These are phyloP conservation scores for Venturia nashicola DNA, from an alignment of 2,329 filamentous ascomycete genomes.

Conservation along the genomic window DNA sequence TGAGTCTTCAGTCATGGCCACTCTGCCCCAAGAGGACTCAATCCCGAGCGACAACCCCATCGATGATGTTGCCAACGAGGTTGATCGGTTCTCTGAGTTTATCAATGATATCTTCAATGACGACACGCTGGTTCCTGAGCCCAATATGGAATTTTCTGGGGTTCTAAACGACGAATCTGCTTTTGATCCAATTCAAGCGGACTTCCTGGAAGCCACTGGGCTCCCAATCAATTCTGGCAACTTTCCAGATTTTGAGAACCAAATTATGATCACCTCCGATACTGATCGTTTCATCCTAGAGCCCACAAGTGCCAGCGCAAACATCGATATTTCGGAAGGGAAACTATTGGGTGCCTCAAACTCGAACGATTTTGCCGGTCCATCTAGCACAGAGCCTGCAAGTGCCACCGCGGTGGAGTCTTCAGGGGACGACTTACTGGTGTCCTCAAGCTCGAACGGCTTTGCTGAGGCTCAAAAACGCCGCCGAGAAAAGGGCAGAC, in stretches of 20 bases:
- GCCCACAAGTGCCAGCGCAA: background rate
- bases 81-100: background rate
- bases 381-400: too few species aligned
- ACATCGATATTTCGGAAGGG: too few species aligned
- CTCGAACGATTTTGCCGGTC: too few species aligned
- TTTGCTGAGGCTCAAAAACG: background rate
- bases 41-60: background rate
- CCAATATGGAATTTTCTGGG: background rate
- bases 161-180: background rate
- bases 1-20: background rate
- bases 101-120: background rate
- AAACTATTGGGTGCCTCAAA: too few species aligned
- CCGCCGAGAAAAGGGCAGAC: background rate
- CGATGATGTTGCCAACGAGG: background rate
- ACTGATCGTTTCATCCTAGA: background rate
- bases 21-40: background rate
- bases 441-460: too few species aligned
- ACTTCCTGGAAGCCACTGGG: background rate
- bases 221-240: background rate
- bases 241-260: background rate
- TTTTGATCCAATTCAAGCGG: background rate
- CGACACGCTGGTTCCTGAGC: background rate
- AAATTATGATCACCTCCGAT: background rate
- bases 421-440: too few species aligned
- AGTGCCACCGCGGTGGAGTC: too few species aligned